Percentiles rank a stretch among this genome's conserved stretches.
Evolutionary conservation across 352 stramenopile species (phyloP).

Genomic region (Phytophthora podocarpi): DNA sequence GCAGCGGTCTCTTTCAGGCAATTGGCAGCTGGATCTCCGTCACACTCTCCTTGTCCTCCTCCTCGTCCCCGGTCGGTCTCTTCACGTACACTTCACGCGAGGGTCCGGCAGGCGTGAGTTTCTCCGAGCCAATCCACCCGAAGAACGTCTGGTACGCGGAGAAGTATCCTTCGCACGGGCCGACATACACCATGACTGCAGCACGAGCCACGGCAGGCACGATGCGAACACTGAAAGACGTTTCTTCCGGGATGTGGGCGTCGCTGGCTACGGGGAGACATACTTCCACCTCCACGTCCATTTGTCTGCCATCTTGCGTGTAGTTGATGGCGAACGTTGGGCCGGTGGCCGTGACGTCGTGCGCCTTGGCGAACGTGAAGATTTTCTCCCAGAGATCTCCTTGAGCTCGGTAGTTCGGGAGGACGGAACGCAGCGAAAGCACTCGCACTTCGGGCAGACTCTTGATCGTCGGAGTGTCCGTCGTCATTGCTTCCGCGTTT

Average conservation of each 20-base stretch:
- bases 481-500: constrained; percentile 1
- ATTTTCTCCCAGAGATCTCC: constrained; percentile 40
- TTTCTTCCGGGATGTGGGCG: constrained; percentile 16
- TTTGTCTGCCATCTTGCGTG: constrained; percentile 36
- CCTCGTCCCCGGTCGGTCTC: constrained; percentile 28
- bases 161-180: constrained; percentile 31
- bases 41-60: constrained; percentile 21
- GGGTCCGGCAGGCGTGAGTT: constrained; percentile 29
- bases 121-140: constrained; percentile 39
- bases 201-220: constrained; percentile 28
- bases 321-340: constrained; percentile 54
- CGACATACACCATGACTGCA: constrained; percentile 42
- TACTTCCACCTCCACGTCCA: constrained; percentile 59
- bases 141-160: constrained; percentile 43
- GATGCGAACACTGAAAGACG: constrained; percentile 29
- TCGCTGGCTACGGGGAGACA: constrained; percentile 45
- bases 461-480: constrained; percentile 30
- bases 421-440: constrained; percentile 33
- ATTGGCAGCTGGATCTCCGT: constrained; percentile 45
- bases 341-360: constrained; percentile 22
- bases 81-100: constrained; percentile 53
- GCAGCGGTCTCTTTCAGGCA: constrained; percentile 23
- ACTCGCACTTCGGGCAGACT: constrained; percentile 19
- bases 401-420: constrained; percentile 43
- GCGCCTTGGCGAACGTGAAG: constrained; percentile 18